Evolutionary conservation across 805 yeast genomes (phyloP).

Genomic region (Saturnispora gosingensis): DNA sequence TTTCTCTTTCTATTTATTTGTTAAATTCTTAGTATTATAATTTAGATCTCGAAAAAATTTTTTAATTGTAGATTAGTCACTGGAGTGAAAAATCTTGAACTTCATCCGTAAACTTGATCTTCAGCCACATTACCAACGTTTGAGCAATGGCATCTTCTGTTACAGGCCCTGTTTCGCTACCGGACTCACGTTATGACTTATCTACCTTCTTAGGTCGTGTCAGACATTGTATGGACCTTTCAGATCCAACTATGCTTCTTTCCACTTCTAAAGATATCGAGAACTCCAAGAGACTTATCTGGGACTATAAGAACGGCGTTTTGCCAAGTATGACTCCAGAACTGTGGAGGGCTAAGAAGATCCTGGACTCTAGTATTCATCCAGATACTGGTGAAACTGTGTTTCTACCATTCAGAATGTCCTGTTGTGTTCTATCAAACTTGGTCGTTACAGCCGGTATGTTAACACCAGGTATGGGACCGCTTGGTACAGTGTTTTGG

Average conservation of each 20-base stretch:
- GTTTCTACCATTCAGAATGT: constrained; percentile 91
- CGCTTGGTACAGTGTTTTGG: constrained; percentile 92
- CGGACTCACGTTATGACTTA: constrained; percentile 73
- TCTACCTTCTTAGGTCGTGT: constrained; percentile 89
- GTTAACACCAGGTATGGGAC: constrained; percentile 90
- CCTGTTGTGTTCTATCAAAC: constrained; percentile 87
- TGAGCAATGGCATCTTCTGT: constrained; percentile 74
- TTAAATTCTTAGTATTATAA: neutral
- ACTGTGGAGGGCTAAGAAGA: constrained; percentile 80
- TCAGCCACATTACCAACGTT: neutral
- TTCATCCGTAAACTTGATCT: neutral
- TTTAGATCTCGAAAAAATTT: neutral
- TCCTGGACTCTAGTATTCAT: constrained; percentile 86
- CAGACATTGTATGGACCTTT: constrained; percentile 83
- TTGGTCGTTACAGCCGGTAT: constrained; percentile 94
- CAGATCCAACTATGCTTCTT: constrained; percentile 85
- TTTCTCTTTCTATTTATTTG: neutral
- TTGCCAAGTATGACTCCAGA: constrained; percentile 60
- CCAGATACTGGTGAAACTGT: constrained; percentile 97
- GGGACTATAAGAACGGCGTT: constrained; percentile 67
- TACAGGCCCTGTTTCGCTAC: constrained; percentile 72
- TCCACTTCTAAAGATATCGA: constrained; percentile 57
- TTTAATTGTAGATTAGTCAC: neutral
- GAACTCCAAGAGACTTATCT: constrained; percentile 53
- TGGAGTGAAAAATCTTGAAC: neutral